phyloP scores from a whole-genome alignment of 768 basidiomycete species.

The Clitopilus hobsonii region DNA sequence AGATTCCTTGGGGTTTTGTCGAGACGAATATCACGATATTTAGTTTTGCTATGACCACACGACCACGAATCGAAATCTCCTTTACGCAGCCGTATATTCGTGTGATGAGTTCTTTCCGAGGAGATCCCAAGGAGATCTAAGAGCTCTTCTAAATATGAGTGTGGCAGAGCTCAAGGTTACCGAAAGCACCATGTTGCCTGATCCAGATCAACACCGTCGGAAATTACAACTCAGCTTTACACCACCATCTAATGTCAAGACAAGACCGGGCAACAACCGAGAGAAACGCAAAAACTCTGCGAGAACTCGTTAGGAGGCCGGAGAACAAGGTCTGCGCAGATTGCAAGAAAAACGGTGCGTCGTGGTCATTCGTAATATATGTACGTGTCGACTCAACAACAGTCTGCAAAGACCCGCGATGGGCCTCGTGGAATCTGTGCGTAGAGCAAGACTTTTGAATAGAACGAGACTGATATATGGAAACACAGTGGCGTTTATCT shows the following conservation, averaged over 20 bases:
- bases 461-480: slow-evolving; percentile 1
- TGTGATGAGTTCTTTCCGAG: too few relatives aligned
- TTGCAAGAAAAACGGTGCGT: slow-evolving; percentile 91
- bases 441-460: slow-evolving; percentile 15
- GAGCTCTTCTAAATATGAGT: too few relatives aligned
- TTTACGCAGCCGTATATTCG: too few relatives aligned
- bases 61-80: neutral
- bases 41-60: neutral
- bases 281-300: slow-evolving; percentile 66
- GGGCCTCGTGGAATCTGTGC: slow-evolving; percentile 97
- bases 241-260: slow-evolving; percentile 32
- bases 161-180: too few relatives aligned
- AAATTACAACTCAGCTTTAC: neutral
- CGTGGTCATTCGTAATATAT: slow-evolving; percentile 2
- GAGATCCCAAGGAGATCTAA: too few relatives aligned
- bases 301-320: slow-evolving; percentile 82
- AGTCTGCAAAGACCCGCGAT: slow-evolving; percentile 75
- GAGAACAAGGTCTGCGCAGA: slow-evolving; percentile 96
- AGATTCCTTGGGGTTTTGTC: neutral
- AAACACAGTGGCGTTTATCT: slow-evolving; percentile 77
- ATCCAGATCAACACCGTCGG: neutral
- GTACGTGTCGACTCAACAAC: slow-evolving; percentile 3
- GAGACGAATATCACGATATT: neutral
- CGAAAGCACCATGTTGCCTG: neutral
- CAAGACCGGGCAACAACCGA: slow-evolving; percentile 89